Evolutionary conservation across 2,329 filamentous ascomycete species (phyloP), one percentile per base, ranked within the genome.

Genomic region (Colletotrichum horii): DNA sequence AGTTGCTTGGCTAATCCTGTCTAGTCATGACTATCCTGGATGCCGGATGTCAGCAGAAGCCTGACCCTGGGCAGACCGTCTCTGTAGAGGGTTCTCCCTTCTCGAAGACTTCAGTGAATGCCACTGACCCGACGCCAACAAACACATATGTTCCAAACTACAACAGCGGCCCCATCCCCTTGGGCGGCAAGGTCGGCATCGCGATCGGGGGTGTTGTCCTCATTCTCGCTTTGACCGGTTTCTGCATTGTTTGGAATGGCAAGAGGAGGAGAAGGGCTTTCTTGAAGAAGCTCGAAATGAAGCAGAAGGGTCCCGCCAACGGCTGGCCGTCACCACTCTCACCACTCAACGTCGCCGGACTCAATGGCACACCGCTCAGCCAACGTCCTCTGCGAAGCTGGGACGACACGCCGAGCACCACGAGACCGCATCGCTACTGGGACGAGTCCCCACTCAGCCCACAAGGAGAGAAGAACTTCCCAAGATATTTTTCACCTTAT

Each of bases 131-230:
- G 0, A 83, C 86, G 0, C 83, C 87, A 0, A 83, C 83, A 0
- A 82, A 85, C 9, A 82, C 83, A 0, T 81, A 88, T n/a, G 76
- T 85, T 55, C 83, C 85, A 0, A 81, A 85, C 34, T 86, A 87
- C 79, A 83, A 85, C 5, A 74, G 84, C 0, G 87, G 88, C 0
- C 85, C 89, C 0, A 80, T 93, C 9, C 87, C 83, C 3, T 83
- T 92, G 2, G 90, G 88, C 6, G 89, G 86, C 15, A 90, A 91
- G 70, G 90, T 92, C 1, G 92, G 91, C 76, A 90, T 93, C 67
- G 89, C 87, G 16, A 84, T 90, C 26, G 91, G 87, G 7, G 87
- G 85, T 0, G 77, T 93, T 0, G 84, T 87, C 8, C 68, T 90
- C 0, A 19, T 92, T 6, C 84, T 93, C 4, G 80, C 84, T 9